Evolutionary conservation across 2,329 filamentous ascomycete genomes (phyloP).

Genomic region (Curvularia verruculosa): DNA sequence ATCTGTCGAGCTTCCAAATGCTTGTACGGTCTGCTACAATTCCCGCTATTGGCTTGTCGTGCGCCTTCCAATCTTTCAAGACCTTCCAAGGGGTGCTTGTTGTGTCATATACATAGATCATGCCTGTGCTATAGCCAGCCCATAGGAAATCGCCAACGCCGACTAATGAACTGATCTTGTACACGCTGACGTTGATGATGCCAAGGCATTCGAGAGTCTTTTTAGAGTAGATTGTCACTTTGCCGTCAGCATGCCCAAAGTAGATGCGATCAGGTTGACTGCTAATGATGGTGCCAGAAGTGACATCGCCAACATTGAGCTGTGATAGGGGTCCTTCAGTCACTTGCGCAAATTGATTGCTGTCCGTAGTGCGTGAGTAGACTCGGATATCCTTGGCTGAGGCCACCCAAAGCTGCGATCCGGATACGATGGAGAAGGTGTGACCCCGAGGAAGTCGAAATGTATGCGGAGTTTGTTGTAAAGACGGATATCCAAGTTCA

Average conservation of each 20-base stretch:
- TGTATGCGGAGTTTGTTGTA: conserved; percentile 75
- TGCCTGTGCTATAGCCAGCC: conserved; percentile 94
- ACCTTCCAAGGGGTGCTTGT: conserved; percentile 81
- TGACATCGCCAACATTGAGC: conserved; percentile 82
- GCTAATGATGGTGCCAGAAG: conserved; percentile 77
- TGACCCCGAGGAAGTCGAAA: conserved; percentile 82
- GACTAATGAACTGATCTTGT: conserved; percentile 89
- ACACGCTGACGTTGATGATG: conserved; percentile 84
- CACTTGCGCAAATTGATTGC: conserved; percentile 75
- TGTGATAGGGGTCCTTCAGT: conserved; percentile 72
- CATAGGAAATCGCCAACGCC: conserved; percentile 84
- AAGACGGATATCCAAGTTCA: conserved; percentile 73
- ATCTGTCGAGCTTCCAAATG: conserved; percentile 81
- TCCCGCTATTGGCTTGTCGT: conserved; percentile 79
- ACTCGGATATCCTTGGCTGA: conserved; percentile 85
- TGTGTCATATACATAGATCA: conserved; percentile 91
- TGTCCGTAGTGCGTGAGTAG: conserved; percentile 74
- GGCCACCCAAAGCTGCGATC: conserved; percentile 84
- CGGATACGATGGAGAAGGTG: conserved; percentile 87
- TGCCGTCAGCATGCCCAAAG: conserved; percentile 91
- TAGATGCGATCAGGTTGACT: conserved; percentile 80
- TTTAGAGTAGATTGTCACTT: conserved; percentile 89
- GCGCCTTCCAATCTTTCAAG: conserved; percentile 93
- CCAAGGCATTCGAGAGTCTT: conserved; percentile 77
- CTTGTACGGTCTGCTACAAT: conserved; percentile 80